Evolutionary conservation across 2,329 filamentous ascomycete species (phyloP), one percentile per base, ranked within the genome.

Genomic region (Diaporthe capsici): DNA sequence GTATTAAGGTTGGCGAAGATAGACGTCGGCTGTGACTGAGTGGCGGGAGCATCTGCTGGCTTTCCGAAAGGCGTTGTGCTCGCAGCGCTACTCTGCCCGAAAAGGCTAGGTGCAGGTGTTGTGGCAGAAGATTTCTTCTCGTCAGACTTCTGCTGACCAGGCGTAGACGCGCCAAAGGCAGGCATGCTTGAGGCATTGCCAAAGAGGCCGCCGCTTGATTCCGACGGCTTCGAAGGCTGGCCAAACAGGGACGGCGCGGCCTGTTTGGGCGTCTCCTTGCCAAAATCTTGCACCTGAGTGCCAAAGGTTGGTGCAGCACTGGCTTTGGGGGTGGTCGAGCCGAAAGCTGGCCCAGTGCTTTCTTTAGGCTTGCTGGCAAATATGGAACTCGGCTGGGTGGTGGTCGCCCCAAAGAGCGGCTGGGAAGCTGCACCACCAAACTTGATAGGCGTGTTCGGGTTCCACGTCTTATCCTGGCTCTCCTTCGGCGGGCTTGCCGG

Each of bases 401-500:
- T 79, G 51, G 79, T 31, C 71, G 80, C 74, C 57, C 83, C 81
- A 76, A 86, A 85, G 17, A 83, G 47, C 20, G 78, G 77, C 51
- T 83, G 72, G 42, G 83, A 80, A 15, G 81, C 74, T 25, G 82
- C 72, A 34, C 82, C 71, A 17, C 85, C 86, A 79, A 91, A 91
- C 80, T 90, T 91, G 81, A 92, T 89, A 3, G 90, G 89, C 1
- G 83, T 86, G 73, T 85, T 83, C 12, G 86, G 83, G 55, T 85
- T 88, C 88, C 88, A 89, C 0, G 87, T 89, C 63, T 88, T 85
- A 78, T 89, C 85, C 72, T 74, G 80, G 67, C 31, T 80, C 80
- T 80, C 72, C 68, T 88, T 86, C 8, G 86, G 86, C 25, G 85
- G 87, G 82, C 85, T 88, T 6, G 84, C 83, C 63, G 87, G 85